Base-by-base conservation (phyloP, 139 green algal genomes). In the Coelastrella sp. region DNA sequence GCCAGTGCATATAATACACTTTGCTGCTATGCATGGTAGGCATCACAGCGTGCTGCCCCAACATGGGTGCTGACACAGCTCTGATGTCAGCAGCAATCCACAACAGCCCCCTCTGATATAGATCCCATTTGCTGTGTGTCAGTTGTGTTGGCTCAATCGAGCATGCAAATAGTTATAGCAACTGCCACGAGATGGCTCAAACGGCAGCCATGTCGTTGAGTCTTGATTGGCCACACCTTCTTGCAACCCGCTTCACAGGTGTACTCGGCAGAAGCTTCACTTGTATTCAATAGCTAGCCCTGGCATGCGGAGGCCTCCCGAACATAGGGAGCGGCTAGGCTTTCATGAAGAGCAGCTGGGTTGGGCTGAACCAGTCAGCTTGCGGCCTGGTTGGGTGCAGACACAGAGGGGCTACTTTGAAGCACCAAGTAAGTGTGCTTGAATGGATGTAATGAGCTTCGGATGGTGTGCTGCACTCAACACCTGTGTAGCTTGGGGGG, bases 401-500 rank as follows among this genome's bases (percentile, higher is more conserved):
- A 20, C 64, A 23, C 73, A 83, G n/a, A 90, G 84, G 85, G 54
- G 85, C 73, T 90, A 84, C 73, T 90, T 90, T 71, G 68, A 80
- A 3, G 73, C 85, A 57, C 85, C 85, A 83, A 77, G 85, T 90
- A 13, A 14, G 85, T 19, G 8, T 22, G 20, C 22, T 86, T 17
- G 14, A 73, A 7, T 56, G 56, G 80, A 16, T 20, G 73, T 78
- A 47, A 1, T 47, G 32, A 47, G 32, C 32, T 47, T 47, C 32
- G 32, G 32, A 47, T 47, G 32, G 32, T 47, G 32, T 47, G 32
- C 32, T 47, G 32, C 32, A 47, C 32, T 47, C 32, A 47, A 47
- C 32, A 47, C 32, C 32, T 47, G 32, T 47, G 32, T 47, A 47
- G 32, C 32, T 47, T 47, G 0, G 32, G 32, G 32, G 32, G 32